These are phyloP conservation scores for Macrolepiota dolichaula DNA, from an alignment of 768 basidiomycete species.

Conservation along the genomic window DNA sequence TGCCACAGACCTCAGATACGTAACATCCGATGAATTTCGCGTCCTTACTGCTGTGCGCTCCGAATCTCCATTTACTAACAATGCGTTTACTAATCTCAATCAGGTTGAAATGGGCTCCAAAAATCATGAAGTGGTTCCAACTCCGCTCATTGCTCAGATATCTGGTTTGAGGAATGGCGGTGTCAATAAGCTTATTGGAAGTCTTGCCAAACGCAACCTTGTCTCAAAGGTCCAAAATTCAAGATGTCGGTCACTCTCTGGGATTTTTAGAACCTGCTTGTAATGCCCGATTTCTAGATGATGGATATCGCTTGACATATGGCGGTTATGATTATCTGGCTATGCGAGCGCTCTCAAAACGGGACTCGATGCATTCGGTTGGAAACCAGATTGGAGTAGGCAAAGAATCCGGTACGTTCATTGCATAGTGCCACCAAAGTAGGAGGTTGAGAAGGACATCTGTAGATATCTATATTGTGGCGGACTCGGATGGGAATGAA, in stretches of 20 bases:
- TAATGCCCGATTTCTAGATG: constrained; percentile 54
- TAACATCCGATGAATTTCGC: constrained; percentile 89
- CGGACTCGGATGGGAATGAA: constrained; percentile 77
- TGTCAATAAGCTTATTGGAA: constrained; percentile 88
- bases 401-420: constrained; percentile 83
- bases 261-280: constrained; percentile 5
- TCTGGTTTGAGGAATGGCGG: constrained; percentile 91
- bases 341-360: constrained; percentile 87
- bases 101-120: constrained; percentile 98
- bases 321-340: constrained; percentile 98
- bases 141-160: constrained; percentile 84
- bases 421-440: not conserved
- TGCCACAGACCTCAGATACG: constrained; percentile 90
- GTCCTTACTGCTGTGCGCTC: constrained; percentile 84
- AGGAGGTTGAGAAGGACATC: not conserved
- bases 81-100: constrained; percentile 6
- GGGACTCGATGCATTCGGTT: constrained; percentile 85
- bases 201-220: constrained; percentile 87
- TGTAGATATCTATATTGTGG: constrained; percentile 87
- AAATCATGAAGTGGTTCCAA: constrained; percentile 96
- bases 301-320: constrained; percentile 95
- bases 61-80: not conserved
- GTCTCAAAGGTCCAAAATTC: constrained; percentile 88
- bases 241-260: constrained; percentile 59
- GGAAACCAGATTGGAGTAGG: constrained; percentile 99